These are phyloP conservation scores for Pezicula rhizophila DNA, from an alignment of 2,329 filamentous ascomycete species.

Conservation along the genomic window DNA sequence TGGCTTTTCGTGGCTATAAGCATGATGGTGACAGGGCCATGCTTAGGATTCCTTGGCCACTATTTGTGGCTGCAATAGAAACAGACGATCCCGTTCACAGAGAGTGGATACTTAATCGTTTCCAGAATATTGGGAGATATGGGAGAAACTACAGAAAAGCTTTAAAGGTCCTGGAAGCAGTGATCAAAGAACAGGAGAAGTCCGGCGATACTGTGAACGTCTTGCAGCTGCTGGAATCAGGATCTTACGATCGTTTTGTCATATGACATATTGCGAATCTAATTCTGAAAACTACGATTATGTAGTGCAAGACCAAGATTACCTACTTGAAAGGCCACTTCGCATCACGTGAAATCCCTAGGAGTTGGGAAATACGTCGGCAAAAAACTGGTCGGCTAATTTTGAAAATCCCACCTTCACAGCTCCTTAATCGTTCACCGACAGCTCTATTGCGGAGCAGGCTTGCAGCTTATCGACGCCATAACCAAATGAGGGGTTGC, in stretches of 20 bases:
- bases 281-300: background rate
- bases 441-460: too few species aligned
- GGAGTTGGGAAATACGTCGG: too few species aligned
- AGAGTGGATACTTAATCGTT: slow-evolving; percentile 29
- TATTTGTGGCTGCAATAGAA: slow-evolving; percentile 31
- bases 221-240: background rate
- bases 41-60: slow-evolving; percentile 28
- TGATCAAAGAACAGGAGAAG: slow-evolving; percentile 13
- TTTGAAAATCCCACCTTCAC: too few species aligned
- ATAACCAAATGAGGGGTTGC: too few species aligned
- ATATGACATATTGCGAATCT: background rate
- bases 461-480: too few species aligned
- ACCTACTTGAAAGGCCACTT: too few species aligned
- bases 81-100: slow-evolving; percentile 28
- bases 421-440: too few species aligned
- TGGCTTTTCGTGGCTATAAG: slow-evolving; percentile 28
- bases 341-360: too few species aligned
- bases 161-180: slow-evolving; percentile 21
- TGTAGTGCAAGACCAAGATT: too few species aligned
- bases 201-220: background rate
- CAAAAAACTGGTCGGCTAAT: too few species aligned
- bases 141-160: slow-evolving; percentile 29
- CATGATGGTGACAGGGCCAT: slow-evolving; percentile 28
- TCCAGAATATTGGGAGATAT: slow-evolving; percentile 24
- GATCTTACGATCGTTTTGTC: background rate